Percentiles rank a stretch among this genome's conserved stretches.
Conservation (phyloP, 73 alveolate species). For the Paramecium sexaurelia region DNA sequence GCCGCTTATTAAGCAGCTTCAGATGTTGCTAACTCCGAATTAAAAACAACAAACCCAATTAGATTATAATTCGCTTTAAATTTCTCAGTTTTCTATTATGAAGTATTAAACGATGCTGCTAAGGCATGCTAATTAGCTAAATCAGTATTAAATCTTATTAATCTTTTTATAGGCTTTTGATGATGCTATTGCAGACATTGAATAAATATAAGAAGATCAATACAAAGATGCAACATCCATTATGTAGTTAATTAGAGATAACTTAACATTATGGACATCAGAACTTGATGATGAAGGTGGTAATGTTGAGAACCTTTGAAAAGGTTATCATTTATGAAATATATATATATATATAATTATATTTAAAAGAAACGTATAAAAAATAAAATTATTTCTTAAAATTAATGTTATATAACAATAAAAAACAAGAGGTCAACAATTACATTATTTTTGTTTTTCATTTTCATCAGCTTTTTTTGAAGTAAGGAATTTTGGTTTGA, state of each 20-base stretch:
- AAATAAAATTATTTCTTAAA: background rate
- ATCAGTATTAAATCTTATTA: slow-evolving; percentile 67
- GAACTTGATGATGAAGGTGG: slow-evolving; percentile 77
- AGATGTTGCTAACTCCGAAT: slow-evolving; percentile 75
- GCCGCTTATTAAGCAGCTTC: slow-evolving; percentile 86
- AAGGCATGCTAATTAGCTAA: slow-evolving; percentile 90
- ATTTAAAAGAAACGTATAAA: slow-evolving; percentile 21
- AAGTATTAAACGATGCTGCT: slow-evolving; percentile 84
- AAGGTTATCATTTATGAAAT: slow-evolving; percentile 54
- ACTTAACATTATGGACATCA: slow-evolving; percentile 85
- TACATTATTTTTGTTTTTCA: background rate
- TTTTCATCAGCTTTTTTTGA: background rate
- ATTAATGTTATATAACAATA: background rate
- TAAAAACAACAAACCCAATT: slow-evolving; percentile 86
- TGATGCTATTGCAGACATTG: slow-evolving; percentile 93
- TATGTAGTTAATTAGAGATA: slow-evolving; percentile 87
- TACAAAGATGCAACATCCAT: slow-evolving; percentile 91
- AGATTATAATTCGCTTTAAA: slow-evolving; percentile 87
- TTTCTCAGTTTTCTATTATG: slow-evolving; percentile 93
- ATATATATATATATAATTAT: slow-evolving; percentile 47
- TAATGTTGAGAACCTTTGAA: slow-evolving; percentile 68
- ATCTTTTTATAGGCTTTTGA: slow-evolving; percentile 79
- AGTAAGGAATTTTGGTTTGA: background rate
- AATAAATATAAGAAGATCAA: slow-evolving; percentile 82
- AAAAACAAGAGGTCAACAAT: background rate